Evolutionary conservation across 257 asterid species (phyloP).

Genomic region (Jasminum sambac): DNA sequence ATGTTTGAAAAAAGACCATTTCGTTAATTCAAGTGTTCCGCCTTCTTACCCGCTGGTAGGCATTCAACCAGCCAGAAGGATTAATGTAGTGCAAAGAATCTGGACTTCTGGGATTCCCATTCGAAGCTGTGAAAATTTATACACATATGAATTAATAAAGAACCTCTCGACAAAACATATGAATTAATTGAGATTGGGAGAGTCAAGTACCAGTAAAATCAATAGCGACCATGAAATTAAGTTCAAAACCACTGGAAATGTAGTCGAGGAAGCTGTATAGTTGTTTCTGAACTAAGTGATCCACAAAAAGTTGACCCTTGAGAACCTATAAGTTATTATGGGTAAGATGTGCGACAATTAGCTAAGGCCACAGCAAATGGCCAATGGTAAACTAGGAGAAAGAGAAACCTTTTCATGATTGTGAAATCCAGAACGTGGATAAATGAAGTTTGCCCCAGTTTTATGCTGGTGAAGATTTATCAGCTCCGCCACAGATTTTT

Average conservation of each 20-base stretch:
- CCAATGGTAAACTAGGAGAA: conserved; percentile 16
- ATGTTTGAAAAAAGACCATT: background rate
- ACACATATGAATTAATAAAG: conserved; percentile 16
- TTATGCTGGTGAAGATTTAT: conserved; percentile 48
- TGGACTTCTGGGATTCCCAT: conserved; percentile 59
- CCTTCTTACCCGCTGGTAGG: conserved; percentile 70
- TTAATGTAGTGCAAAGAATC: conserved; percentile 67
- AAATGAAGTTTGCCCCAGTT: conserved; percentile 57
- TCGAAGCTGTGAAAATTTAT: conserved; percentile 51
- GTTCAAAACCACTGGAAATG: conserved; percentile 81
- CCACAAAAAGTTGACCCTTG: conserved; percentile 62
- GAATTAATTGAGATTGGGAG: conserved; percentile 3
- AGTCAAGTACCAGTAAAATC: conserved; percentile 65
- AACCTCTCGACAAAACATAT: conserved; percentile 3
- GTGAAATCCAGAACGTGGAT: conserved; percentile 48
- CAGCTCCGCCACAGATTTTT: conserved; percentile 64
- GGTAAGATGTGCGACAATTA: conserved; percentile 22
- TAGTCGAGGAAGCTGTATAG: conserved; percentile 74
- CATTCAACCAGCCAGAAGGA: conserved; percentile 59
- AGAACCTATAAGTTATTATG: conserved; percentile 39
- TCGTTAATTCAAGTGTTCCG: background rate
- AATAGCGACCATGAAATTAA: conserved; percentile 82
- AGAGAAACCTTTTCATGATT: conserved; percentile 56
- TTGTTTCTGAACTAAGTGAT: conserved; percentile 58
- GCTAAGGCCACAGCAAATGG: conserved; percentile 10